Percentiles rank a stretch among this genome's conserved stretches.
These are phyloP conservation scores for Naganishia randhawae DNA, from an alignment of 768 basidiomycete genomes.

Conservation along the genomic window DNA sequence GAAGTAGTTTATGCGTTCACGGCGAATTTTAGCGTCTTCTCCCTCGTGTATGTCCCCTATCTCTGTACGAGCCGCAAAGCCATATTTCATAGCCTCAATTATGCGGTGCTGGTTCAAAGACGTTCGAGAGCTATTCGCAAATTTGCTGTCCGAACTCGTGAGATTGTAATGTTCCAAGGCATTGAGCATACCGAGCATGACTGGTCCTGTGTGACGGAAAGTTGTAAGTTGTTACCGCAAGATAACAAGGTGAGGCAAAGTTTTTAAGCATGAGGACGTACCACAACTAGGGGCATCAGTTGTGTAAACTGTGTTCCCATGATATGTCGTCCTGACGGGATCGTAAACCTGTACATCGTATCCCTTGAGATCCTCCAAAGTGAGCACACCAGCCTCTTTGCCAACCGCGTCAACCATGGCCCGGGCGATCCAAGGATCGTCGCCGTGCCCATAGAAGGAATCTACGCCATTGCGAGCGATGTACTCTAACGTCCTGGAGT, in stretches of 20 bases:
- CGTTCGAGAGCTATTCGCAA: constrained; percentile 44
- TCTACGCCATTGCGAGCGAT: constrained; percentile 74
- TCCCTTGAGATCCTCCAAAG: constrained; percentile 61
- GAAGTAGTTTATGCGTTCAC: constrained; percentile 60
- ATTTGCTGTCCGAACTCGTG: constrained; percentile 25
- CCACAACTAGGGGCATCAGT: constrained; percentile 67
- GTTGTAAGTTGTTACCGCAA: not conserved
- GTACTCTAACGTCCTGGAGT: constrained; percentile 67
- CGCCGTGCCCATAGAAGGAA: constrained; percentile 63
- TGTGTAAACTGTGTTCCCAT: constrained; percentile 74
- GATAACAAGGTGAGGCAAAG: not conserved
- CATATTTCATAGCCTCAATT: constrained; percentile 81
- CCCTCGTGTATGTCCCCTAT: constrained; percentile 60
- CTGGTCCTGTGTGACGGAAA: constrained; percentile 43
- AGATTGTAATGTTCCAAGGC: constrained; percentile 67
- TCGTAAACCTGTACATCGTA: constrained; percentile 67
- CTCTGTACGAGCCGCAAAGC: constrained; percentile 70
- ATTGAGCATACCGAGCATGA: constrained; percentile 89
- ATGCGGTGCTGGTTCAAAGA: constrained; percentile 70
- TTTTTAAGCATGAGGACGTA: not conserved
- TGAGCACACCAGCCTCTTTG: constrained; percentile 73
- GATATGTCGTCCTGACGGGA: constrained; percentile 75
- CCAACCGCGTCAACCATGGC: constrained; percentile 68
- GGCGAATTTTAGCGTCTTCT: not conserved
- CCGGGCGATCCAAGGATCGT: constrained; percentile 64